phyloP scores from a whole-genome alignment of 2,329 filamentous ascomycete genomes.

The Alternaria dauci region DNA sequence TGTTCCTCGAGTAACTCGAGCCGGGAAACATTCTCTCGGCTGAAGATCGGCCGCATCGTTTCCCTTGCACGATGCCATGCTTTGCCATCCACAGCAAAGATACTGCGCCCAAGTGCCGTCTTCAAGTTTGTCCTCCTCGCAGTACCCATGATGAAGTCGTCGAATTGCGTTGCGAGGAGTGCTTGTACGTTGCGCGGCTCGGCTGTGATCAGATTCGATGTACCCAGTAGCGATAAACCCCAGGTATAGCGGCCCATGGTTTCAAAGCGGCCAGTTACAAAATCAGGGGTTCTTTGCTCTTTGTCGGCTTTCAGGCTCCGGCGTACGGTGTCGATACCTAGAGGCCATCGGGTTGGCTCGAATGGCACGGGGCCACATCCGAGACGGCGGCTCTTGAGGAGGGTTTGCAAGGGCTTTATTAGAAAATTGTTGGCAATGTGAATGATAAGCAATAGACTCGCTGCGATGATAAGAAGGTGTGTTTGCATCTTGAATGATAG shows the following conservation, averaged over 20 bases:
- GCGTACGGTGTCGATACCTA: slow-evolving; percentile 7
- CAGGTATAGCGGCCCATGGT: slow-evolving; percentile 11
- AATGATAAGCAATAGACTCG: rapidly evolving
- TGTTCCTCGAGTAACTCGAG: slow-evolving; percentile 11
- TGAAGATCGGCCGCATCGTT: slow-evolving; percentile 13
- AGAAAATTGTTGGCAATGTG: neutral
- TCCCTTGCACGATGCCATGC: slow-evolving; percentile 12
- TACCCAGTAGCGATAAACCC: slow-evolving; percentile 4
- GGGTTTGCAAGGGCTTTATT: neutral
- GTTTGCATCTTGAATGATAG: neutral
- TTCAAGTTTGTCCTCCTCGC: slow-evolving; percentile 10
- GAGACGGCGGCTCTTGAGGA: slow-evolving; percentile 1
- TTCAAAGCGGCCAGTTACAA: slow-evolving; percentile 1
- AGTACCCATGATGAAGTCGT: slow-evolving; percentile 14
- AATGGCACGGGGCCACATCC: slow-evolving; percentile 6
- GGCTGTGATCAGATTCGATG: slow-evolving; percentile 9
- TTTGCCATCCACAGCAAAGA: slow-evolving; percentile 15
- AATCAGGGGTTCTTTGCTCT: slow-evolving; percentile 14
- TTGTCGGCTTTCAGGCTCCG: slow-evolving; percentile 2
- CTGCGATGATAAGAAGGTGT: neutral
- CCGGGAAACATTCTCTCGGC: slow-evolving; percentile 7
- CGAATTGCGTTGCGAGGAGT: slow-evolving; percentile 13
- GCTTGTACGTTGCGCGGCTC: slow-evolving; percentile 14
- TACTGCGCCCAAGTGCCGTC: slow-evolving; percentile 11
- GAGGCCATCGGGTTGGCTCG: slow-evolving; percentile 2